Conservation (phyloP, 2,329 filamentous ascomycete species). For the Lomentospora prolificans region DNA sequence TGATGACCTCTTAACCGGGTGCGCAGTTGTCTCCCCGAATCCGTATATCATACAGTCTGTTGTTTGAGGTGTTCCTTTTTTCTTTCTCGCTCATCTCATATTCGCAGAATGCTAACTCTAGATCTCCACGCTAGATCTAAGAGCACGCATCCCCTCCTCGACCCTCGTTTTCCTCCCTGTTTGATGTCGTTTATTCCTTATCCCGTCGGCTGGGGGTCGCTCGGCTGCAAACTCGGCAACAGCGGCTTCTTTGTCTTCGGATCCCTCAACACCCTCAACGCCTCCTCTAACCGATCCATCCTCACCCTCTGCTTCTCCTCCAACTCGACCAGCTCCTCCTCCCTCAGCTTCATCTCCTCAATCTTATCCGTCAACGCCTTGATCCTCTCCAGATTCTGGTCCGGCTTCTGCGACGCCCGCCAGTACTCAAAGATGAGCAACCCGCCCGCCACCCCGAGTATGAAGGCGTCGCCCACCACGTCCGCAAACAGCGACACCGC, state of each 20-base stretch:
- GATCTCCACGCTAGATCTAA: background rate
- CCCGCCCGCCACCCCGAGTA: conserved; percentile 45
- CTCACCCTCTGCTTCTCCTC: conserved; percentile 37
- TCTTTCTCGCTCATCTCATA: background rate
- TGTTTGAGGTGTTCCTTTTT: too few relatives aligned
- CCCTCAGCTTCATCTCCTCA: conserved; percentile 38
- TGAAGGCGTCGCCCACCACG: conserved; percentile 54
- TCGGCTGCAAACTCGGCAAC: conserved; percentile 26
- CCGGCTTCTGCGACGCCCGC: conserved; percentile 49
- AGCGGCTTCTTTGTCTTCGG: conserved; percentile 48
- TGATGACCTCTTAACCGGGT: too few relatives aligned
- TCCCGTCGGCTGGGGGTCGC: background rate
- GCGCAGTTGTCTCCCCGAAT: background rate
- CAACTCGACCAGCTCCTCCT: conserved; percentile 36
- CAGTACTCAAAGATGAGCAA: conserved; percentile 55
- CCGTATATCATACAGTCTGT: background rate
- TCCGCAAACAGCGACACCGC: conserved; percentile 59
- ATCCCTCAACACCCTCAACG: conserved; percentile 38
- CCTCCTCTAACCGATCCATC: conserved; percentile 43
- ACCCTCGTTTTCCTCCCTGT: background rate
- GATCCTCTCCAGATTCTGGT: conserved; percentile 43
- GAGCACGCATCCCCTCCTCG: background rate
- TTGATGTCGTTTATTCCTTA: too few relatives aligned
- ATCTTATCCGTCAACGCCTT: conserved; percentile 37
- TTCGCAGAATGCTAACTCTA: background rate